Conservation (phyloP, 2,329 filamentous ascomycete species). For the Ambrosiella beaveri region DNA sequence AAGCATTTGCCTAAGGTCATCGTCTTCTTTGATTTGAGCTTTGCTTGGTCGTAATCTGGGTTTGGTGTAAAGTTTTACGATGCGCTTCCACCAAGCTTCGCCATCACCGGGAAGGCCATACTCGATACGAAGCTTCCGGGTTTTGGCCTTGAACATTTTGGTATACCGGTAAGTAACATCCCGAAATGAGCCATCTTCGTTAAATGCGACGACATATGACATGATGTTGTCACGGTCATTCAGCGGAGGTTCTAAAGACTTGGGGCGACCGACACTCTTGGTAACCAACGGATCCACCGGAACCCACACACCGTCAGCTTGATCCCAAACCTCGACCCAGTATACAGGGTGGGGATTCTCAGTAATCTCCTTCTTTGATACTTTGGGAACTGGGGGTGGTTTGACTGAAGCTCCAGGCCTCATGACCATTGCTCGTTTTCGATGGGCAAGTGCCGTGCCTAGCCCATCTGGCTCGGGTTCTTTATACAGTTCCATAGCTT, state of each 20-base stretch:
- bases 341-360: conserved; percentile 72
- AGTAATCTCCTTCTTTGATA: conserved; percentile 17
- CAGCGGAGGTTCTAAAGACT: conserved; percentile 65
- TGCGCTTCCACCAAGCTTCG: conserved; percentile 34
- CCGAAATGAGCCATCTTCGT: conserved; percentile 56
- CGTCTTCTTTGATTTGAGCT: conserved; percentile 70
- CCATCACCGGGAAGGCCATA: conserved; percentile 21
- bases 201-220: conserved; percentile 72
- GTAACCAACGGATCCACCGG: conserved; percentile 75
- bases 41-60: conserved; percentile 30
- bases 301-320: conserved; percentile 80
- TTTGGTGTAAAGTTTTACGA: conserved; percentile 30
- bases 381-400: neutral
- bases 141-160: conserved; percentile 83
- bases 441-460: neutral
- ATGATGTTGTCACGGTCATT: conserved; percentile 61
- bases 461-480: neutral
- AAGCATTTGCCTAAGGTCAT: conserved; percentile 53
- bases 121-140: conserved; percentile 65
- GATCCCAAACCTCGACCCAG: conserved; percentile 86
- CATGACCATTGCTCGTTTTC: neutral
- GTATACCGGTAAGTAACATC: conserved; percentile 82
- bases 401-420: neutral
- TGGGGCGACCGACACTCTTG: conserved; percentile 53
- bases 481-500: conserved; percentile 9